Base-by-base conservation (phyloP, 192 early-diverging fungal species). In the Backusella parvicylindrica region DNA sequence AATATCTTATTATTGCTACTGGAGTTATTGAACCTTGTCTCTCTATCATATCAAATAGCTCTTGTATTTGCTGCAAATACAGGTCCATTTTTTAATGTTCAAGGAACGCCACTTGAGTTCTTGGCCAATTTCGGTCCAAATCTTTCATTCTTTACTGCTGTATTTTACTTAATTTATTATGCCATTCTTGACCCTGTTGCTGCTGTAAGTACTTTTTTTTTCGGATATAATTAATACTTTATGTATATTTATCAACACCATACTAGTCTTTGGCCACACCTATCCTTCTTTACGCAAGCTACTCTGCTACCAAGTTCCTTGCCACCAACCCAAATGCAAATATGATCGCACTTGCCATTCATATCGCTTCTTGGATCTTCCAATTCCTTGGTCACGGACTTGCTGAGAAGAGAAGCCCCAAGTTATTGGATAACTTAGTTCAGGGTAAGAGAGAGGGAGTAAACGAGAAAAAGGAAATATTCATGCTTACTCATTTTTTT, bases 311-410 rank as follows among this genome's bases (percentile, higher is more conserved):
- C 23, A 56, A 87, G 35, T 91, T 92, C 65, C 82, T 81, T 13
- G 56, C 79, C 5, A 76, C 82, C 1, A 79, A 84, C 13, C 81
- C 87, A 0, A 69, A 85, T 63, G 89, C 91, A 37, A 79, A 87
- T 32, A 78, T 72, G 23, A 75, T 89, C 47, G 90, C 92, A 11
- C 64, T 87, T 12, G 83, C 43, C 26, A 68, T 95, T 67, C 95
- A 95, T 78, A 82, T 92, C 41, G 26, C 81, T 43, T 84, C 91
- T 47, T 99, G 97, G 97, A 86, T 96, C 67, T 79, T 88, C 9
- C 97, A 99, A 81, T 96, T 99, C 81, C 84, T 93, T 71, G 95
- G 97, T 43, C 97, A 98, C 73, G 95, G 94, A 63, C 83, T 94
- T 33, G 90, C 83, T 65, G 97, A 99, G 73, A 91, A 89, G 75